Evolutionary conservation across 768 basidiomycete genomes (phyloP).

Genomic region (Cyclocybe cylindracea): DNA sequence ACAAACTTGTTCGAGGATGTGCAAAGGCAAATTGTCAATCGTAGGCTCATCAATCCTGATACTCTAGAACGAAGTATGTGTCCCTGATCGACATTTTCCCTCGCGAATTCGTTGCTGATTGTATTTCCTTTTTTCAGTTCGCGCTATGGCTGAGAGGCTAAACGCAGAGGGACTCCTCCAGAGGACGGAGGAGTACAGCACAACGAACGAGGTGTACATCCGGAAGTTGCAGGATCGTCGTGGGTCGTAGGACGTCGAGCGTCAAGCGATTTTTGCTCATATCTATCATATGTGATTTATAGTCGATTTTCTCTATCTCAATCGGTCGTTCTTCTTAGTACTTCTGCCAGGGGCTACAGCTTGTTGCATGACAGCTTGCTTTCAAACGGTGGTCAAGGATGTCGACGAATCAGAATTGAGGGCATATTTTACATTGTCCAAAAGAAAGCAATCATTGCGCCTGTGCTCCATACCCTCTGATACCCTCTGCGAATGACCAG

Average conservation of each 20-base stretch:
- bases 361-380: too few species aligned
- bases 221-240: slow-evolving; percentile 1
- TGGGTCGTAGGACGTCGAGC: too few species aligned
- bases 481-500: slow-evolving; percentile 92
- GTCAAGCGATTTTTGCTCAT: too few species aligned
- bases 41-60: slow-evolving; percentile 28
- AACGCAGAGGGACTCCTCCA: slow-evolving; percentile 20
- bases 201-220: slow-evolving; percentile 24
- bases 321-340: too few species aligned
- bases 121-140: slow-evolving; percentile 18
- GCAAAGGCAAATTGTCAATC: slow-evolving; percentile 26
- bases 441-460: slow-evolving; percentile 58
- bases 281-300: too few species aligned
- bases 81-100: too few species aligned
- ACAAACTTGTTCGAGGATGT: slow-evolving; percentile 22
- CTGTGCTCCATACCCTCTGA: slow-evolving; percentile 90
- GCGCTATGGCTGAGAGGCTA: slow-evolving; percentile 14
- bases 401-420: too few species aligned
- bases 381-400: too few species aligned
- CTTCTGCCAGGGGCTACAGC: too few species aligned
- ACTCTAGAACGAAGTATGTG: slow-evolving; percentile 28
- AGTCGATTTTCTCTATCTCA: too few species aligned
- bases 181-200: slow-evolving; percentile 27
- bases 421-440: too few species aligned
- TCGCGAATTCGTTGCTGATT: too few species aligned